Conservation (phyloP, 768 basidiomycete genomes). For the Pulveroboletus sp. region DNA sequence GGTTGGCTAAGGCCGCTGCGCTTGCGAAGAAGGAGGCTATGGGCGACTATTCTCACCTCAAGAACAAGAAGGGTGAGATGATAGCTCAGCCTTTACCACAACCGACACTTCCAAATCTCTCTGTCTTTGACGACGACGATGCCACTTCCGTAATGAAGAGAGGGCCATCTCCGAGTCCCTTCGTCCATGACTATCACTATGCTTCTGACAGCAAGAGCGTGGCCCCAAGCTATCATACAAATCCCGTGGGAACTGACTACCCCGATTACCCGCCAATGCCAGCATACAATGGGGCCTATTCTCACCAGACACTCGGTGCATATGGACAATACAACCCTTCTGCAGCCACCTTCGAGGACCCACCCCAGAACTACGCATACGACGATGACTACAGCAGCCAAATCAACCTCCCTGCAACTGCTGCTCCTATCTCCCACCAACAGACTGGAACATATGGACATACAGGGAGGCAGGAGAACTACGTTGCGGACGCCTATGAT, state of each 20-base stretch:
- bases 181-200: constrained; percentile 55
- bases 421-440: constrained; percentile 56
- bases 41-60: constrained; percentile 87
- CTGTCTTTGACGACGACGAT: constrained; percentile 73
- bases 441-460: constrained; percentile 20
- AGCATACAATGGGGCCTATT: constrained; percentile 62
- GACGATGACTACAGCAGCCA: constrained; percentile 72
- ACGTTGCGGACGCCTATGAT: constrained; percentile 47
- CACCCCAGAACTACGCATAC: constrained; percentile 44
- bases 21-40: constrained; percentile 88
- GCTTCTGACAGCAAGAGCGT: constrained; percentile 45
- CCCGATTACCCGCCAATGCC: constrained; percentile 69
- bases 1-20: constrained; percentile 73
- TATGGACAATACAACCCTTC: constrained; percentile 60
- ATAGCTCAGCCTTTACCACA: constrained; percentile 80
- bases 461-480: constrained; percentile 22
- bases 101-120: constrained; percentile 90
- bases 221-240: constrained; percentile 34
- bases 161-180: constrained; percentile 50
- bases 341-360: constrained; percentile 51
- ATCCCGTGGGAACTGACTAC: constrained; percentile 40
- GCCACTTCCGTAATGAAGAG: constrained; percentile 53
- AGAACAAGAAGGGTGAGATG: constrained; percentile 87
- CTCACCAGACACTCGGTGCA: constrained; percentile 48
- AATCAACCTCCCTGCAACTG: constrained; percentile 51